These are phyloP conservation scores for Dactylellina haptotyla DNA, from an alignment of 2,329 filamentous ascomycete genomes.

Conservation along the genomic window DNA sequence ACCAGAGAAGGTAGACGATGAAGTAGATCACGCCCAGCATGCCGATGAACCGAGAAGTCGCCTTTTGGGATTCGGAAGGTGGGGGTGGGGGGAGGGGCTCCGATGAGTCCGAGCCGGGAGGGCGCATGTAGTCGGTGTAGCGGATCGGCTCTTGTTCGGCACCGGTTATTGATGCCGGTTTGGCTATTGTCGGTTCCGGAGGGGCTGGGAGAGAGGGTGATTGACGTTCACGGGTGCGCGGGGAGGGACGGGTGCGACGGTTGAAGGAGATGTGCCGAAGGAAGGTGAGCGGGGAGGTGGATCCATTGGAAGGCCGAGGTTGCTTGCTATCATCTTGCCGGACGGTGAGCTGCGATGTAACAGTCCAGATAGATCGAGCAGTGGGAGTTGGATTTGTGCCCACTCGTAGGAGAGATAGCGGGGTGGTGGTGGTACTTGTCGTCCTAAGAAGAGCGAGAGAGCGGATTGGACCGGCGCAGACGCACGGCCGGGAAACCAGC, in stretches of 20 bases:
- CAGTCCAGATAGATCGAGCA: slow-evolving; percentile 26
- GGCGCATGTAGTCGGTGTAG: slow-evolving; percentile 38
- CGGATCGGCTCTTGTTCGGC: slow-evolving; percentile 46
- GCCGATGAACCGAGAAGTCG: slow-evolving; percentile 37
- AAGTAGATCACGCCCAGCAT: slow-evolving; percentile 29
- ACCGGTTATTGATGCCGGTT: slow-evolving; percentile 37
- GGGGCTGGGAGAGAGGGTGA: slow-evolving; percentile 31
- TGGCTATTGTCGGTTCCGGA: slow-evolving; percentile 33
- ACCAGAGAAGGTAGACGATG: slow-evolving; percentile 23
- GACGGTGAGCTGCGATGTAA: not conserved
- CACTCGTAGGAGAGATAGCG: slow-evolving; percentile 8
- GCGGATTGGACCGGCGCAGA: slow-evolving; percentile 3
- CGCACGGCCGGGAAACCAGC: slow-evolving; percentile 29
- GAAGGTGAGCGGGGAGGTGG: slow-evolving; percentile 17
- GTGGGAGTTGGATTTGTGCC: not conserved
- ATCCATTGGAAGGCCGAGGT: not conserved
- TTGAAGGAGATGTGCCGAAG: slow-evolving; percentile 26
- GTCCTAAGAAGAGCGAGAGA: slow-evolving; percentile 7
- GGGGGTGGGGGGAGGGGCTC: slow-evolving; percentile 13
- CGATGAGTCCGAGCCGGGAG: not conserved
- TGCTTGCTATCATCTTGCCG: not conserved
- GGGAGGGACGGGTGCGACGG: slow-evolving; percentile 24
- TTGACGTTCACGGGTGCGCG: slow-evolving; percentile 20
- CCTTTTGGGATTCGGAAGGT: slow-evolving; percentile 6
- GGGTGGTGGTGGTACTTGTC: slow-evolving; percentile 1